These are phyloP conservation scores for Penicillium janthinellum DNA, from an alignment of 2,329 filamentous ascomycete genomes.

Conservation along the genomic window DNA sequence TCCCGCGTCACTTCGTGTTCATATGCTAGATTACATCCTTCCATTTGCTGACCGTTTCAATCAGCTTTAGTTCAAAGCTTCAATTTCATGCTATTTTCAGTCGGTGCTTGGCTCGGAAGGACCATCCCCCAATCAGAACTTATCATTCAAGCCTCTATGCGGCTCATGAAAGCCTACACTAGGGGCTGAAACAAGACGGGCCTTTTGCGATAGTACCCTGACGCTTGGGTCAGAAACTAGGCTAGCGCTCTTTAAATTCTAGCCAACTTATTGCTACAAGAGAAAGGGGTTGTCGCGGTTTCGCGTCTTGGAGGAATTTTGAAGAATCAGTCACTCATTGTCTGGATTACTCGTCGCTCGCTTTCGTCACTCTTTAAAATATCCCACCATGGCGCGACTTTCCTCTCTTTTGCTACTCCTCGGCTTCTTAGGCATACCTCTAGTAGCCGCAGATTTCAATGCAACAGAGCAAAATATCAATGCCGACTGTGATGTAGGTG, in stretches of 20 bases:
- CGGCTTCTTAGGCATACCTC: not conserved
- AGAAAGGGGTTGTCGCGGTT: not conserved
- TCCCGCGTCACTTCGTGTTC: too few relatives aligned
- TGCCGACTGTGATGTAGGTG: conserved; percentile 1
- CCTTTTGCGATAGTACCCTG: not conserved
- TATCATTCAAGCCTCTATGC: not conserved
- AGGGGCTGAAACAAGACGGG: not conserved
- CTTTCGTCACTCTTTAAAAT: not conserved
- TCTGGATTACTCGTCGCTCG: not conserved
- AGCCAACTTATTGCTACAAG: not conserved
- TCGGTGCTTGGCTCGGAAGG: not conserved
- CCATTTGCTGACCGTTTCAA: not conserved
- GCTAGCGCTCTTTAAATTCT: not conserved
- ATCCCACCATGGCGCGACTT: not conserved
- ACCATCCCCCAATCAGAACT: not conserved
- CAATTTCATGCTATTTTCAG: not conserved
- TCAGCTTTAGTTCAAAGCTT: too few relatives aligned
- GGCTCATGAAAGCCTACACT: not conserved
- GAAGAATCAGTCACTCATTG: not conserved
- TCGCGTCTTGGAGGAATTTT: not conserved
- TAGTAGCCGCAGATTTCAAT: not conserved
- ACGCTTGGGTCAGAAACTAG: not conserved
- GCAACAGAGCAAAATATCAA: not conserved
- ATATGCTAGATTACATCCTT: not conserved
- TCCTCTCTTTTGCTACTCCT: not conserved